A percentile compares a stretch with the other conserved stretches of the same genome.
These are phyloP conservation scores for Penicillium desertorum DNA, from an alignment of 495 filamentous ascomycete genomes.

Conservation along the genomic window DNA sequence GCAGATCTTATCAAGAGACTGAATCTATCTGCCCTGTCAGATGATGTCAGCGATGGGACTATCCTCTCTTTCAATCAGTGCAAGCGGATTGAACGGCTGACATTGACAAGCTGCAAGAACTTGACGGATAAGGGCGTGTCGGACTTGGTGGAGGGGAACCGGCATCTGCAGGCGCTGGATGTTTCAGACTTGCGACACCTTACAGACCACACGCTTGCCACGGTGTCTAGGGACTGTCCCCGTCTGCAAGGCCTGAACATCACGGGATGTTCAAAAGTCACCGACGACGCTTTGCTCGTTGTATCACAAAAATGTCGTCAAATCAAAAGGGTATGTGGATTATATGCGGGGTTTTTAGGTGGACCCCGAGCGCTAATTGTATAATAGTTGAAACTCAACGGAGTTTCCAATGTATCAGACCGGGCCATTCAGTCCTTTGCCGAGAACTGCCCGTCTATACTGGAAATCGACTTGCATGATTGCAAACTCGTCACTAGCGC, in stretches of 20 bases:
- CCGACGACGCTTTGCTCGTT: conserved; percentile 78
- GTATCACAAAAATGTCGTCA: conserved; percentile 81
- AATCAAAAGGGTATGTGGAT: conserved; percentile 73
- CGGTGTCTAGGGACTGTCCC: conserved; percentile 77
- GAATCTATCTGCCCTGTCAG: conserved; percentile 77
- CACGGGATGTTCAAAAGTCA: conserved; percentile 78
- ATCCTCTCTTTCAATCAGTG: conserved; percentile 78
- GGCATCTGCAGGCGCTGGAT: conserved; percentile 84
- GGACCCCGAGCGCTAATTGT: not conserved
- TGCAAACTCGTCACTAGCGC: conserved; percentile 77
- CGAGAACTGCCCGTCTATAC: conserved; percentile 79
- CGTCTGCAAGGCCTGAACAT: conserved; percentile 93
- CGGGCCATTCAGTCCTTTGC: conserved; percentile 81
- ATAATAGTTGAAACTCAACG: conserved; percentile 90
- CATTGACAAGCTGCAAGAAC: conserved; percentile 83
- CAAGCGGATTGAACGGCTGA: conserved; percentile 90
- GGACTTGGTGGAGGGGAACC: conserved; percentile 74
- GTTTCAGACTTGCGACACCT: conserved; percentile 77
- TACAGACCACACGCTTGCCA: conserved; percentile 76
- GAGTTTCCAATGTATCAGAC: conserved; percentile 77
- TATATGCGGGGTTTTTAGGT: not conserved
- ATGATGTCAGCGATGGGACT: conserved; percentile 83
- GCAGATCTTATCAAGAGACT: conserved; percentile 83
- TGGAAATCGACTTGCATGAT: conserved; percentile 93
- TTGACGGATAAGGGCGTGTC: conserved; percentile 82